Base-by-base conservation (phyloP, 2,329 filamentous ascomycete genomes). In the Ophiocordyceps camponoti-rufipedis region DNA sequence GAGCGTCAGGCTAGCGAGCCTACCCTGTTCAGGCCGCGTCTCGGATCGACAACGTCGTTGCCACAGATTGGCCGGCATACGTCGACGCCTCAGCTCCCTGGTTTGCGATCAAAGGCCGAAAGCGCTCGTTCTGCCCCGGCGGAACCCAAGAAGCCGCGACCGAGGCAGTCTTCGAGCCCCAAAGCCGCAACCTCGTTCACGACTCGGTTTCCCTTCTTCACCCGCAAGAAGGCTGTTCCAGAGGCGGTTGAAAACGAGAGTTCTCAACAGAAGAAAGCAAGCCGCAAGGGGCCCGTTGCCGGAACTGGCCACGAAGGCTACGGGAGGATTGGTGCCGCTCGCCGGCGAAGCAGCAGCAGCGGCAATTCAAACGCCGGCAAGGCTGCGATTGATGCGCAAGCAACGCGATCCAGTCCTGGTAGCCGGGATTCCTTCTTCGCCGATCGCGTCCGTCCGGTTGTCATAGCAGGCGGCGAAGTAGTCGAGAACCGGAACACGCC, bases 261-360 rank as follows among this genome's bases (percentile, higher is more conserved):
- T 18, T 14, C 40, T 16, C 40, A 18, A 1, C 53, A 54, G 28
- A 54, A 54, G 43, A 58, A 54, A 42, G 42, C 43, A 3, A 23
- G 66, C 23, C 74, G 82, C 28, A 89, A 86, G 60, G 88, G 89
- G 0, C 89, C 89, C 19, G 77, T 74, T 14, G 89, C 89, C 39
- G 89, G 89, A n/a, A 96, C 89, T 35, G 89, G 89, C 0, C 87
- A 96, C 55, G 89, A 96, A 64, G 82, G 82, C 1, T 88, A 89
- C 54, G 82, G 82, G 1, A 74, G 73, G 46, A 68, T 85, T 46
- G 77, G 78, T 3, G 65, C 70, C 5, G 54, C 67, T 29, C 74
- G 78, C 47, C 73, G 80, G 29, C 74, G 81, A 45, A 85, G 78
- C 54, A 75, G 72, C 48, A 80, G 75, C 54, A 64, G 68, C 18